These are phyloP conservation scores for Termitomyces sp. DNA, from an alignment of 768 basidiomycete genomes.

Conservation along the genomic window DNA sequence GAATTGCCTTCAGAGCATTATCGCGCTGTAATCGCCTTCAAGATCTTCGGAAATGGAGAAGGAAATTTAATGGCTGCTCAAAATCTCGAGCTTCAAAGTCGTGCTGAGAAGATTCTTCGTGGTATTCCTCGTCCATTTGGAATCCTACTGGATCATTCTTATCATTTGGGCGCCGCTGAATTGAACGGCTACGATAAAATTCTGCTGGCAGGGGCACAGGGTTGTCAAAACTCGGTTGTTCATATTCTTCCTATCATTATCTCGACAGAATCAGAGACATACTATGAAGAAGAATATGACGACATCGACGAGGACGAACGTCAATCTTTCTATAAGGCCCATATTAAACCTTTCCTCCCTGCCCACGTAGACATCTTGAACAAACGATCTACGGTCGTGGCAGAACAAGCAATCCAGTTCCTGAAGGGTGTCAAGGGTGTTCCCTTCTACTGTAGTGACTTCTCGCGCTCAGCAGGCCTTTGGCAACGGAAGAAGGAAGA, in stretches of 20 bases:
- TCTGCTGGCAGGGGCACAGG: constrained; percentile 11
- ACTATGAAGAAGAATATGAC: neutral
- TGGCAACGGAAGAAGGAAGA: neutral
- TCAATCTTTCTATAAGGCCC: neutral
- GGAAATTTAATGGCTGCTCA: neutral
- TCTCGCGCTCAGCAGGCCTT: neutral
- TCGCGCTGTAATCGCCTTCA: constrained; percentile 27
- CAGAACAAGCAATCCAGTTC: neutral
- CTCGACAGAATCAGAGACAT: neutral
- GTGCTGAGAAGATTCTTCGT: neutral
- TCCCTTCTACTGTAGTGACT: neutral
- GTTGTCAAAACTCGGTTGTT: constrained; percentile 9
- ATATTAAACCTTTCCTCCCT: neutral
- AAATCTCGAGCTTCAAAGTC: neutral
- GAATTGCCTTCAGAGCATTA: constrained; percentile 13
- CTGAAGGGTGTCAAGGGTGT: neutral
- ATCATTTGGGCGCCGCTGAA: constrained; percentile 20
- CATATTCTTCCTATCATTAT: constrained; percentile 11
- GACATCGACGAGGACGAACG: neutral
- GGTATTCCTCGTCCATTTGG: constrained; percentile 18
- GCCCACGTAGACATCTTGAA: neutral
- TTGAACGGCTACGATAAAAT: constrained; percentile 21
- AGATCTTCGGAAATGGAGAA: constrained; percentile 20
- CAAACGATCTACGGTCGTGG: neutral
- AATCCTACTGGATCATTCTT: constrained; percentile 22